Evolutionary conservation across 148 eudicot species (phyloP), one percentile per base, ranked within the genome.

Genomic region (Suaeda aralocaspica): DNA sequence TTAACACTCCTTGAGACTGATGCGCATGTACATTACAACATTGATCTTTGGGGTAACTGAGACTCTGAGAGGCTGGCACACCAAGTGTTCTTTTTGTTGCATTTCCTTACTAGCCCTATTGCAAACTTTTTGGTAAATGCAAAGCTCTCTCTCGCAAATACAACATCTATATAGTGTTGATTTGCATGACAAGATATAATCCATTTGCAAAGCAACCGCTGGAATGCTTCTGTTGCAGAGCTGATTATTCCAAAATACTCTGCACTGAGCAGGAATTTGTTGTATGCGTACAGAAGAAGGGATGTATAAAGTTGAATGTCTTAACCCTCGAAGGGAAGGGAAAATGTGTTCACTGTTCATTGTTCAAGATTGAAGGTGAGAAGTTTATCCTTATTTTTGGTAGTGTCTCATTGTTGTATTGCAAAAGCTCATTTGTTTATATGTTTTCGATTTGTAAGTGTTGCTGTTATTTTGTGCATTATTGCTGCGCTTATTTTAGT

Each of bases 1-100:
- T 91, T 45, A 74, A 83, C 52, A 76, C 76, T 64, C 97, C 92
- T 69, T 91, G 78, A 85, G 34, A 60, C 25, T 16, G 26, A n/a
- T 44, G 49, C 55, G 26, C 36, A n/a, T 31, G 11, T 45, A 36
- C 48, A 8, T 44, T 33, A 28, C 18, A 46, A 33, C 9, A 48
- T 31, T 48, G 46, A 46, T 30, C 68, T 29, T 59, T 6, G 28
- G 28, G 44, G 59, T 10, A 51, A 55, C 55, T 41, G 48, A 36
- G n/a, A n/a, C n/a, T n/a, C n/a, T n/a, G n/a, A n/a, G n/a, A n/a
- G 44, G 52, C 51, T 57, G 36, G 61, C 51, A 33, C 28, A 62
- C 52, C 18, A 29, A 45, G 13, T 30, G 21, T 73, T 21, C 41
- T 66, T 62, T 42, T 62, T 29, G 45, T 57, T 64, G 50, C n/a